Base-by-base conservation (phyloP, 305 asterid species). In the Coffea humblotiana region DNA sequence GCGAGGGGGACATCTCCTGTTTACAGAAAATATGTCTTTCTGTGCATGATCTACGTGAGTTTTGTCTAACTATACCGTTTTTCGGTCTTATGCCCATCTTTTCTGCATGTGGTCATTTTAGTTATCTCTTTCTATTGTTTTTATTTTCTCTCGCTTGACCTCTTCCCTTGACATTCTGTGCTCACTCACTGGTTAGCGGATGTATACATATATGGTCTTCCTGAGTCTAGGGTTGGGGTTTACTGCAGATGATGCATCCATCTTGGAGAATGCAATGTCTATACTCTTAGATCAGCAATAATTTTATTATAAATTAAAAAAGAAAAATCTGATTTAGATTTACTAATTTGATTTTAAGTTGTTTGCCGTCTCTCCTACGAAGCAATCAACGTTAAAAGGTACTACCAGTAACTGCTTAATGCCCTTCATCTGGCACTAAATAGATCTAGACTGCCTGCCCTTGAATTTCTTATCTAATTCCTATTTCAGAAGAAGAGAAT, bases 211-310 rank as follows among this genome's bases (percentile, higher is more conserved):
- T 29, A 27, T 13, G 40, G 45, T 49, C 27, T 72, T 77, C 56
- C 35, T 16, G 23, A 72, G 77, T 21, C 75, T 85, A 84, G 87
- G 88, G 88, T 83, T 88, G 86, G 92, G 91, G 90, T 89, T 92
- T 85, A 78, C n/a, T 81, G 86, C 84, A 80, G 77, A 64, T 78
- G 64, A 52, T 45, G 35, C 48, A 18, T 56, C 64, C 47, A 40
- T 82, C 29, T 66, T 72, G 77, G 66, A 82, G 83, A 80, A 76
- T 68, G 21, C n/a, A 65, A 82, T 72, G 58, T 69, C 63, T 60
- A 29, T 60, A 54, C 25, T 64, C 71, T 32, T 0, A 66, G 16
- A 66, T 66, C 65, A 21, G 7, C 61, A 29, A 40, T 23, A 10
- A 3, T 23, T 2, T 43, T 37, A 63, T 0, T 19, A 29, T 12